Percentiles rank a stretch among this genome's conserved stretches.
phyloP scores from a whole-genome alignment of 495 filamentous ascomycete species.

The Pyronema omphalodes region DNA sequence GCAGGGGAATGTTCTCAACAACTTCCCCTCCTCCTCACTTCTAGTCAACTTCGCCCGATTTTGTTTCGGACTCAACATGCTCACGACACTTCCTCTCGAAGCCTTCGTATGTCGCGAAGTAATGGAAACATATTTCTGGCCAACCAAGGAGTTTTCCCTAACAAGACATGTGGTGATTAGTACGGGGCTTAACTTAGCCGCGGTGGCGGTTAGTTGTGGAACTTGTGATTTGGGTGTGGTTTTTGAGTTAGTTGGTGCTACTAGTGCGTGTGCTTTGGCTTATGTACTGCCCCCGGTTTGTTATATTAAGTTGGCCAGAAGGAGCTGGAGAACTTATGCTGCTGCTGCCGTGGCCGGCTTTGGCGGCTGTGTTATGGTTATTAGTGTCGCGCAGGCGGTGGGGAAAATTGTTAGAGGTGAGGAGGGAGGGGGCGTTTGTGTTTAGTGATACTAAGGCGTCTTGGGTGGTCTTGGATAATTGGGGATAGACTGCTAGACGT shows the following conservation, averaged over 20 bases:
- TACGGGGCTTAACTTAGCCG: constrained; percentile 55
- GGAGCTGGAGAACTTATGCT: constrained; percentile 55
- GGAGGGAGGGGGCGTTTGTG: constrained; percentile 16
- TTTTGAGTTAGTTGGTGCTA: constrained; percentile 90
- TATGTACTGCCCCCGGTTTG: constrained; percentile 92
- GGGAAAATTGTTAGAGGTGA: constrained; percentile 40
- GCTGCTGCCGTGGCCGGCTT: constrained; percentile 54
- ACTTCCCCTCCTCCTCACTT: constrained; percentile 74
- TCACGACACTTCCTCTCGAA: constrained; percentile 88
- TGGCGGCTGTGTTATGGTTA: constrained; percentile 64
- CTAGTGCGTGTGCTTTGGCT: constrained; percentile 77
- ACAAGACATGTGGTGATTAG: constrained; percentile 74
- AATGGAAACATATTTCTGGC: constrained; percentile 87
- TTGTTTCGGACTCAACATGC: constrained; percentile 95
- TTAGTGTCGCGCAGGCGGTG: constrained; percentile 59
- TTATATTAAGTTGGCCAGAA: constrained; percentile 75
- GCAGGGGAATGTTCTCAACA: constrained; percentile 89
- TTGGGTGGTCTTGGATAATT: too few relatives aligned
- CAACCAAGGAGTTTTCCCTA: constrained; percentile 56
- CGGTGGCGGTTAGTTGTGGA: constrained; percentile 57
- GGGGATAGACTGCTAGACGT: too few relatives aligned
- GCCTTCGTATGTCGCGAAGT: constrained; percentile 95
- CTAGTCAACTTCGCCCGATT: constrained; percentile 88
- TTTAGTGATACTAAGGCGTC: too few relatives aligned
- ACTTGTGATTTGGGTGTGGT: constrained; percentile 88